phyloP scores from a whole-genome alignment of 1,284 basidiomycete species.

The Naganishia liquefaciens region DNA sequence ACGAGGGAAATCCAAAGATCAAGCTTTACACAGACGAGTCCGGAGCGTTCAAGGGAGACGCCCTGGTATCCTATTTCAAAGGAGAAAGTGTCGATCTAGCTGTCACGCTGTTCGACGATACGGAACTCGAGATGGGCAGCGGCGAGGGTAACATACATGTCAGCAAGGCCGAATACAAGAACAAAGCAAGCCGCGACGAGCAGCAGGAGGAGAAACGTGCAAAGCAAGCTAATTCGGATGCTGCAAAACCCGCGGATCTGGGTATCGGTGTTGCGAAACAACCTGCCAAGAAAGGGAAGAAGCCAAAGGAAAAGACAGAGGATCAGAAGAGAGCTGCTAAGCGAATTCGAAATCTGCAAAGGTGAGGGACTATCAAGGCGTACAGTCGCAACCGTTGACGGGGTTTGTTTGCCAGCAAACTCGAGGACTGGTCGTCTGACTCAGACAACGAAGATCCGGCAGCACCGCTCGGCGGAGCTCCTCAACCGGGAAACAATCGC shows the following conservation, averaged over 20 bases:
- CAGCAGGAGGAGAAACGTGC: conserved; percentile 59
- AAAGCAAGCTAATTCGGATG: conserved; percentile 56
- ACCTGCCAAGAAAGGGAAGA: conserved; percentile 48
- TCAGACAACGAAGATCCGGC: conserved; percentile 43
- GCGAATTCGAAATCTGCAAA: conserved; percentile 84
- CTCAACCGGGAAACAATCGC: conserved; percentile 54
- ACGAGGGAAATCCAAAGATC: conserved; percentile 80
- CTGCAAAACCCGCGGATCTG: background rate
- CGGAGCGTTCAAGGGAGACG: conserved; percentile 92
- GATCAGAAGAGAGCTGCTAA: conserved; percentile 83
- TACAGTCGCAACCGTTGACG: conserved; percentile 63
- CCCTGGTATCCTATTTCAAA: conserved; percentile 95
- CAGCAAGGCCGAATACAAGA: conserved; percentile 74
- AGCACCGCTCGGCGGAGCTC: conserved; percentile 41
- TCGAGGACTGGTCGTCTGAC: conserved; percentile 50
- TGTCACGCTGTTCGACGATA: conserved; percentile 84
- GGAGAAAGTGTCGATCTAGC: conserved; percentile 90
- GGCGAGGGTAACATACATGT: conserved; percentile 74
- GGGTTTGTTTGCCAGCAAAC: conserved; percentile 40
- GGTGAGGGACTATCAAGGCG: conserved; percentile 58
- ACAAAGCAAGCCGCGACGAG: conserved; percentile 61
- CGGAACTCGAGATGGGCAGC: conserved; percentile 79
- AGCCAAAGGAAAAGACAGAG: conserved; percentile 80
- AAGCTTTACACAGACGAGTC: conserved; percentile 91
- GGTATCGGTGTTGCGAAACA: conserved; percentile 22